Conservation (phyloP, 345 rosid species). For the Acer campestre region DNA sequence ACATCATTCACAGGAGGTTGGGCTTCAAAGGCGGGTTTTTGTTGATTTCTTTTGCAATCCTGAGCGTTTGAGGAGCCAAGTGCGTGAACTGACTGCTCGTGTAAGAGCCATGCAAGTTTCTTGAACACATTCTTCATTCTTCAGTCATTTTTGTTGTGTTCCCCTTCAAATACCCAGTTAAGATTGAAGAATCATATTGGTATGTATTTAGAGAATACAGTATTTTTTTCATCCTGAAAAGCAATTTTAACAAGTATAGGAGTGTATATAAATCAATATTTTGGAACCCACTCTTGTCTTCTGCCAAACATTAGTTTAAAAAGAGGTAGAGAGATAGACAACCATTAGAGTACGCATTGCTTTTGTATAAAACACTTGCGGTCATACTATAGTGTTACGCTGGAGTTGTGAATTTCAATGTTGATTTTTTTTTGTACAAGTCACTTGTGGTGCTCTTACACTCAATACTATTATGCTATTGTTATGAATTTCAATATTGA, state of each 20-base stretch:
- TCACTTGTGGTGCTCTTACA: no score
- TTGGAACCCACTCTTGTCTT: no score
- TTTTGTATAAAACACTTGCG: no score
- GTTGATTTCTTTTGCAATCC: conserved; percentile 90
- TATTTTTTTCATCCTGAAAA: neutral
- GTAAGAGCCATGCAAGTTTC: conserved; percentile 81
- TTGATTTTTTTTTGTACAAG: no score
- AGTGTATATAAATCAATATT: neutral
- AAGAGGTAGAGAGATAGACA: no score
- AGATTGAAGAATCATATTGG: neutral
- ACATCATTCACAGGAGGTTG: conserved; percentile 89
- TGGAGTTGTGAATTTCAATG: no score
- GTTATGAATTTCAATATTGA: no score
- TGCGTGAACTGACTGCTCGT: conserved; percentile 79
- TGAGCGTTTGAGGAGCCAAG: conserved; percentile 80
- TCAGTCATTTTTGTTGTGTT: neutral
- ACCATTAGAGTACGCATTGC: no score
- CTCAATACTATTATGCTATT: no score
- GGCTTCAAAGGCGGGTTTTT: conserved; percentile 77
- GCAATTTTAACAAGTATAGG: neutral
- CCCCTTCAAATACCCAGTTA: neutral
- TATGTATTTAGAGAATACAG: neutral
- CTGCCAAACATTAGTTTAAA: no score
- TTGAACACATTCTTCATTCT: conserved; percentile 8
- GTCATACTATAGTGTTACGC: no score